Conservation (phyloP, 1,284 basidiomycete genomes). For the Cystobasidiaceae sp. region DNA sequence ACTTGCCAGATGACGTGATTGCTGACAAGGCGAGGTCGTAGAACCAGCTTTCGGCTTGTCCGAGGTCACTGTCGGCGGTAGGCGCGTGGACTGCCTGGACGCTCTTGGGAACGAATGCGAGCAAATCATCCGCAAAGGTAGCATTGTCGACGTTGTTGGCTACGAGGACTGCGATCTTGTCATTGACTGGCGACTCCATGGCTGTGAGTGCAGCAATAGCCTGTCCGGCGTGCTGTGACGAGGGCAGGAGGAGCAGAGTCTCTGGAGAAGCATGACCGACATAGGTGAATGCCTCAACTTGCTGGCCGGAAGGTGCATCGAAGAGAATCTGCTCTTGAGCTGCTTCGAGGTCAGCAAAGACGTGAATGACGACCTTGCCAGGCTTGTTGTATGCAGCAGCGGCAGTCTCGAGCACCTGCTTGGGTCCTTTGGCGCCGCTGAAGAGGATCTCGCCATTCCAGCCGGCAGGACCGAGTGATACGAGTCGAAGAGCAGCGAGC, state of each 20-base stretch:
- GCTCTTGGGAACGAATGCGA: constrained; percentile 8
- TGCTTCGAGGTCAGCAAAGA: constrained; percentile 29
- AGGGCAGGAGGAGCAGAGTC: constrained; percentile 39
- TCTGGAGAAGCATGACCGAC: constrained; percentile 41
- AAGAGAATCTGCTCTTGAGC: constrained; percentile 20
- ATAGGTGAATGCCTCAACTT: constrained; percentile 34
- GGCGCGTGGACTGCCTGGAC: constrained; percentile 67
- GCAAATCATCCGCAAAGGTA: constrained; percentile 51
- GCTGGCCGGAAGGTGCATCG: background rate
- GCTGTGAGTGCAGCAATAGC: constrained; percentile 38
- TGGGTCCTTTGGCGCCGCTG: constrained; percentile 10
- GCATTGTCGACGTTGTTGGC: constrained; percentile 48
- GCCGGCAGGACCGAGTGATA: background rate
- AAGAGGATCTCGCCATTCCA: constrained; percentile 22
- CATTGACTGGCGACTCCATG: constrained; percentile 18
- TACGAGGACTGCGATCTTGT: constrained; percentile 52
- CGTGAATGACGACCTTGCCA: constrained; percentile 18
- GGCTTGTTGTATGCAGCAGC: constrained; percentile 1
- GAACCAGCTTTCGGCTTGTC: constrained; percentile 58
- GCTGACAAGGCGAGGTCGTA: constrained; percentile 65
- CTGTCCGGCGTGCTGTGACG: constrained; percentile 36
- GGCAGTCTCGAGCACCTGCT: constrained; percentile 17
- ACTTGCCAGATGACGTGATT: constrained; percentile 53
- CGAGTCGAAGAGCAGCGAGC: constrained; percentile 12
- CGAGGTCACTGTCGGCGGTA: constrained; percentile 57